phyloP scores from a whole-genome alignment of 169 alveolate genomes.

The Perkinsus marinus region DNA sequence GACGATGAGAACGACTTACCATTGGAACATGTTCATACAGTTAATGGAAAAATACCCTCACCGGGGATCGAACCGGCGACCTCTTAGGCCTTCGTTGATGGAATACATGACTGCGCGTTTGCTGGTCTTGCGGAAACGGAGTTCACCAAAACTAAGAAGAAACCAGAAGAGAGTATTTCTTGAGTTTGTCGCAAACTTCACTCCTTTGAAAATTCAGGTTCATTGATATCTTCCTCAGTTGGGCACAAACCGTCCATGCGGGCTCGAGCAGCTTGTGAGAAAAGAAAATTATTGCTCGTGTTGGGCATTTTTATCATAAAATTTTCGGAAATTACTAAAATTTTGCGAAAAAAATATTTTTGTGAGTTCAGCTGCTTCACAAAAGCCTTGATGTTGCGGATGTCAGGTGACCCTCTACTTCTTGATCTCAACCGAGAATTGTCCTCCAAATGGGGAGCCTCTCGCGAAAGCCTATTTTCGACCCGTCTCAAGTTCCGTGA shows the following conservation, averaged over 20 bases:
- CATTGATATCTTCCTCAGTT: too few species aligned
- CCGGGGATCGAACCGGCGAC: neutral
- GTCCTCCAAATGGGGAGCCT: neutral
- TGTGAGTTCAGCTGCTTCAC: too few species aligned
- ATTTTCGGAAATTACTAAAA: too few species aligned
- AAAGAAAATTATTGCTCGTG: too few species aligned
- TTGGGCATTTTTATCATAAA: too few species aligned
- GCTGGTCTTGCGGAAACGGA: neutral
- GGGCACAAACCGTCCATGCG: too few species aligned
- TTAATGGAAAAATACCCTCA: neutral
- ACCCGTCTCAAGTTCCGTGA: neutral
- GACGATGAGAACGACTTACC: slow-evolving; percentile 3
- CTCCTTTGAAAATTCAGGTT: too few species aligned
- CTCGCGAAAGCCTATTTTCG: neutral
- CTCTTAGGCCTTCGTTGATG: neutral
- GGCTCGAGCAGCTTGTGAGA: too few species aligned
- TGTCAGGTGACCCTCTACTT: neutral
- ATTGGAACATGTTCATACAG: neutral
- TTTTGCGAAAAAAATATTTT: too few species aligned
- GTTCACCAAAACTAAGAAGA: neutral
- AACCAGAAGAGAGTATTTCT: neutral
- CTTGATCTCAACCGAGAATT: neutral
- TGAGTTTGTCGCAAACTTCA: neutral
- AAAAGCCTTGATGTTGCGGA: too few species aligned
- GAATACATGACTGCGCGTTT: neutral